Base-by-base conservation (phyloP, 257 asterid genomes). In the Verbascum thapsus region DNA sequence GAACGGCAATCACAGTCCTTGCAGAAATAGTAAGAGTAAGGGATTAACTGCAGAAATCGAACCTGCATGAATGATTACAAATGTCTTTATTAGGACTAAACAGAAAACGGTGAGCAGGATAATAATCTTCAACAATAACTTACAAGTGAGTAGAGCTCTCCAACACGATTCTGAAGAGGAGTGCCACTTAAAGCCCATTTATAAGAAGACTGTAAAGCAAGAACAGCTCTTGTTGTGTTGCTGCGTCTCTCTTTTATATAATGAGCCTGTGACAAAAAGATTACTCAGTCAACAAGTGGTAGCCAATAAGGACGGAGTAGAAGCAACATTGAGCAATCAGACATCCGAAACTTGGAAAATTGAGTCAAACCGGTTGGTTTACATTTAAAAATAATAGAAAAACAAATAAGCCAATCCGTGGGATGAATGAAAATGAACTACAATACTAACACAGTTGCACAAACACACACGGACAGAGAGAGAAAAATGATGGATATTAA, bases 171-270 rank as follows among this genome's bases (percentile, higher is more conserved):
- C 82, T 92, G 98, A 66, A 92, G 95, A 42, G 98, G 98, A 42
- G 98, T 92, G 70, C 98, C 98, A 83, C 96, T 92, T 70, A 92
- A 78, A 51, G 97, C 96, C 98, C 98, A 92, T 72, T 80, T 88
- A 75, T 80, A 92, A 30, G 81, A 74, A 78, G 98, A 92, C 63
- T 76, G 79, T 49, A 92, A 74, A 64, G 87, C 80, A 78, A 92
- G 83, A 70, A 92, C 75, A 48, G 98, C 96, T 83, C 78, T 88
- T 48, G 96, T 83, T 9, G 95, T 92, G 70, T 85, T 92, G 80
- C 82, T 72, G 65, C 86, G 88, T 44, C 98, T 83, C 50, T 81
- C 96, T 80, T 92, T 92, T 59, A 92, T 85, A 63, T 82, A 85
- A 78, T 92, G 98, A 63, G 96, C 98, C 98, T 91, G 80, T 38